A percentile compares a stretch with the other conserved stretches of the same genome.
phyloP scores from a whole-genome alignment of 2,329 filamentous ascomycete species.

The Trichophyton simii region DNA sequence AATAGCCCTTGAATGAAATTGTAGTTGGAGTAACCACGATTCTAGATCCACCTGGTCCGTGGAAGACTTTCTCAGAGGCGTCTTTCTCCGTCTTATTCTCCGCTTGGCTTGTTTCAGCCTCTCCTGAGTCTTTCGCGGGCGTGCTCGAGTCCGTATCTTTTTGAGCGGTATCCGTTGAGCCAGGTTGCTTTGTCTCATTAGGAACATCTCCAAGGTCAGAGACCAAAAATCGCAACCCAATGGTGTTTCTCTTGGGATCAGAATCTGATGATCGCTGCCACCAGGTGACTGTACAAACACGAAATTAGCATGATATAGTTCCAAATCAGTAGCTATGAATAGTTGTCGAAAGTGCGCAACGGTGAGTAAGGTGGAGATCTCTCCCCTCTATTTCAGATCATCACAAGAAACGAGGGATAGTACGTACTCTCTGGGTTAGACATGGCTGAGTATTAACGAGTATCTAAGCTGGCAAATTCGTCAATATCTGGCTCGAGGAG shows the following conservation, averaged over 20 bases:
- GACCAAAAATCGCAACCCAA: conserved; percentile 85
- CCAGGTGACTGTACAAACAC: conserved; percentile 64
- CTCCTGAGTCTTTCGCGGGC: too few relatives aligned
- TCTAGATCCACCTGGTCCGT: conserved; percentile 44
- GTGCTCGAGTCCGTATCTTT: background rate
- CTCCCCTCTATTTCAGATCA: background rate
- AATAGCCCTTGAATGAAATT: conserved; percentile 72
- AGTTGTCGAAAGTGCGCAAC: background rate
- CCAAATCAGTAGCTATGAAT: background rate
- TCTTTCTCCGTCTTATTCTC: background rate
- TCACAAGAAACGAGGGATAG: background rate
- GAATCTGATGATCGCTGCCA: conserved; percentile 80
- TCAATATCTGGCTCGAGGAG: background rate
- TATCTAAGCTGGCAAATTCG: background rate
- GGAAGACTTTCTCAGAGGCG: background rate
- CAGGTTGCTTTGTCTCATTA: background rate
- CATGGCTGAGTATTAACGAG: background rate
- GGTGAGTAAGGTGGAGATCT: background rate
- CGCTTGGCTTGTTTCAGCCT: background rate
- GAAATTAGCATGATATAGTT: background rate
- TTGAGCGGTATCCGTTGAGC: background rate
- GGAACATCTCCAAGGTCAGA: conserved; percentile 56
- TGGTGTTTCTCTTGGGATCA: conserved; percentile 78
- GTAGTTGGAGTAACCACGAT: conserved; percentile 68
- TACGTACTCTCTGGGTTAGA: background rate